Conservation (phyloP, 2,329 filamentous ascomycete species). For the Phialemonium atrogriseum region DNA sequence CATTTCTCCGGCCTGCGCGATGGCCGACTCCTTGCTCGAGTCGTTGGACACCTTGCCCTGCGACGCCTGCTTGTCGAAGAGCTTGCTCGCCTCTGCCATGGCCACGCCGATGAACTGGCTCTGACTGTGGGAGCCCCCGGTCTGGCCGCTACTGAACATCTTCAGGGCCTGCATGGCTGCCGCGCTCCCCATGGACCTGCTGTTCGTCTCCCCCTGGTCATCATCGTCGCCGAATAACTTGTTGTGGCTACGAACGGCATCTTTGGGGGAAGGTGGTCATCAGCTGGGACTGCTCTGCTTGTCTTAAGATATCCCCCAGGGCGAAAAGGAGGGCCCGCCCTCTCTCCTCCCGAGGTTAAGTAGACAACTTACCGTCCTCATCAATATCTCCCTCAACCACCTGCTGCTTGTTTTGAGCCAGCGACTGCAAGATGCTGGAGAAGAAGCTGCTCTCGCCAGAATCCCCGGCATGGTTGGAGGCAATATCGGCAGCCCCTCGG, state of each 20-base stretch:
- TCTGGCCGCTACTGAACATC: conserved; percentile 58
- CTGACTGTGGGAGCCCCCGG: conserved; percentile 48
- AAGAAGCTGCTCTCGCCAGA: conserved; percentile 42
- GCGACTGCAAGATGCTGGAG: conserved; percentile 34
- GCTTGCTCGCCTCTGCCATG: conserved; percentile 79
- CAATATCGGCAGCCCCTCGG: conserved; percentile 37
- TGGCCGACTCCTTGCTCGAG: conserved; percentile 70
- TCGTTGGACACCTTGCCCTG: conserved; percentile 45
- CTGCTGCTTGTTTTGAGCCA: conserved; percentile 40
- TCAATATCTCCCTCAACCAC: conserved; percentile 38
- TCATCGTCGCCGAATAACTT: conserved; percentile 56
- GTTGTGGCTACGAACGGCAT: conserved; percentile 68
- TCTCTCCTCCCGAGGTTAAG: too few species aligned
- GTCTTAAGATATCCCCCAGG: too few species aligned
- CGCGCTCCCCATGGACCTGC: conserved; percentile 55
- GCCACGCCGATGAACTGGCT: conserved; percentile 77
- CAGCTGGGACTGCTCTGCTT: too few species aligned
- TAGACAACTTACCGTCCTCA: conserved; percentile 34
- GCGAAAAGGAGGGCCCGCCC: too few species aligned
- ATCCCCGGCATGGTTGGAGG: conserved; percentile 34
- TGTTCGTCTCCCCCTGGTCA: conserved; percentile 35
- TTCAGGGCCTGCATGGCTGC: conserved; percentile 77
- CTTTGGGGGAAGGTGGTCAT: conserved; percentile 21
- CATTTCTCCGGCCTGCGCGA: conserved; percentile 75
- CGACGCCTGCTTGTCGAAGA: conserved; percentile 51